These are phyloP conservation scores for Rhodotorula sp. DNA, from an alignment of 1,284 basidiomycete genomes.

Conservation along the genomic window DNA sequence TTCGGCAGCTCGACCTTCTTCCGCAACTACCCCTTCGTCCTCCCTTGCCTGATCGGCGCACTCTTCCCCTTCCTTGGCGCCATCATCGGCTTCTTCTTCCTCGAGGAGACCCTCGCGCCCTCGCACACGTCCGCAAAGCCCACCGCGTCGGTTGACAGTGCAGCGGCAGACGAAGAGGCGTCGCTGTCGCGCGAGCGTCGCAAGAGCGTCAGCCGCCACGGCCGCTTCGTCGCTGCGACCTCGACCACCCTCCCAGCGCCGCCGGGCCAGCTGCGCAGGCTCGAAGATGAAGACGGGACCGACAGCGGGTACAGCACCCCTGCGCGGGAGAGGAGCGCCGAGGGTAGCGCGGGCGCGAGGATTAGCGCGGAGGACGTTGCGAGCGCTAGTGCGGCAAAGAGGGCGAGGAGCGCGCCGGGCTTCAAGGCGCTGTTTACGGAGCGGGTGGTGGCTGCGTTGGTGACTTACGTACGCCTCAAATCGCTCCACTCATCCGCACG, in stretches of 20 bases:
- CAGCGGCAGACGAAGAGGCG: background rate
- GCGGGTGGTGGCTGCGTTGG: conserved; percentile 20
- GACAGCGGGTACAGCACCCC: conserved; percentile 43
- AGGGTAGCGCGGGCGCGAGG: too few relatives aligned
- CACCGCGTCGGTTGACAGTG: background rate
- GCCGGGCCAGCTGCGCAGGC: conserved; percentile 1
- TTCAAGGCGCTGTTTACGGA: conserved; percentile 22
- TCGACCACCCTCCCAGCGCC: conserved; percentile 30
- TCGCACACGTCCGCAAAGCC: background rate
- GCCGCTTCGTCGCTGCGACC: conserved; percentile 15
- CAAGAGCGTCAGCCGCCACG: conserved; percentile 6
- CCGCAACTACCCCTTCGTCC: conserved; percentile 48
- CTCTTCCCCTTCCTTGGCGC: conserved; percentile 46
- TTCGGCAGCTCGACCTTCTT: conserved; percentile 40
- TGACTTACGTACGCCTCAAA: conserved; percentile 15
- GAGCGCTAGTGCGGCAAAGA: background rate
- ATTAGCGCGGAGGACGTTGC: background rate
- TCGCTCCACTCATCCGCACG: background rate
- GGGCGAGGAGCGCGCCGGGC: background rate
- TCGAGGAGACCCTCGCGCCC: conserved; percentile 47
- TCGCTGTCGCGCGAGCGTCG: background rate
- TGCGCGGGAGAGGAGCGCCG: conserved; percentile 30
- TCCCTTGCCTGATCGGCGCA: conserved; percentile 51
- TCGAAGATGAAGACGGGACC: conserved; percentile 17
- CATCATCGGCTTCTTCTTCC: conserved; percentile 47